These are phyloP conservation scores for Colletotrichum melonis DNA, from an alignment of 2,329 filamentous ascomycete genomes.

Conservation along the genomic window DNA sequence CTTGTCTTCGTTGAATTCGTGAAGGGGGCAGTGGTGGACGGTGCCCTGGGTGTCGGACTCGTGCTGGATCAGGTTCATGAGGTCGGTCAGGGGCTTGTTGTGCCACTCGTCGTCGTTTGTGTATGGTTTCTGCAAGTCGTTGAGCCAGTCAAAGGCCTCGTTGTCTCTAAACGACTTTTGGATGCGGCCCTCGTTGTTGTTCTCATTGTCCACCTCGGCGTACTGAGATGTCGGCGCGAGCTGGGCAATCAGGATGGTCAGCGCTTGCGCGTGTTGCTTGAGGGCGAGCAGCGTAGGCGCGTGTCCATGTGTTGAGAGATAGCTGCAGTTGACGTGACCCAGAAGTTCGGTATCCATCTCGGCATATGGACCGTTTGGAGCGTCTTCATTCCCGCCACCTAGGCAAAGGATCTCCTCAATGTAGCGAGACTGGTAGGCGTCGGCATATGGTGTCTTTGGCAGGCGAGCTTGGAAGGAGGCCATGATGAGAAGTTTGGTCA, in stretches of 20 bases:
- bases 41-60: conserved; percentile 55
- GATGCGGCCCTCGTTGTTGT: conserved; percentile 12
- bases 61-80: conserved; percentile 57
- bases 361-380: conserved; percentile 26
- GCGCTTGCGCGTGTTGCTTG: conserved; percentile 70
- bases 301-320: conserved; percentile 63
- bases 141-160: conserved; percentile 69
- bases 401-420: conserved; percentile 11
- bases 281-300: conserved; percentile 67
- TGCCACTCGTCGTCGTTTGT: conserved; percentile 59
- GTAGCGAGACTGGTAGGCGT: conserved; percentile 31
- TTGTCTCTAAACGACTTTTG: conserved; percentile 49
- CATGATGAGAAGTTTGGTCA: not conserved
- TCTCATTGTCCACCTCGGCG: conserved; percentile 42
- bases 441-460: conserved; percentile 29
- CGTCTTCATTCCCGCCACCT: not conserved
- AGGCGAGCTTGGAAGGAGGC: not conserved
- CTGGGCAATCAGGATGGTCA: conserved; percentile 62
- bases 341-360: conserved; percentile 41
- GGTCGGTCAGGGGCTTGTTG: conserved; percentile 56
- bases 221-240: conserved; percentile 53
- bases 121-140: conserved; percentile 61
- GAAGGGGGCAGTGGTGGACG: conserved; percentile 59
- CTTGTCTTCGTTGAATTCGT: conserved; percentile 39
- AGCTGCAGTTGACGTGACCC: conserved; percentile 65